These are phyloP conservation scores for Lathyrus aphaca DNA, from an alignment of 306 rosid species.

Conservation along the genomic window DNA sequence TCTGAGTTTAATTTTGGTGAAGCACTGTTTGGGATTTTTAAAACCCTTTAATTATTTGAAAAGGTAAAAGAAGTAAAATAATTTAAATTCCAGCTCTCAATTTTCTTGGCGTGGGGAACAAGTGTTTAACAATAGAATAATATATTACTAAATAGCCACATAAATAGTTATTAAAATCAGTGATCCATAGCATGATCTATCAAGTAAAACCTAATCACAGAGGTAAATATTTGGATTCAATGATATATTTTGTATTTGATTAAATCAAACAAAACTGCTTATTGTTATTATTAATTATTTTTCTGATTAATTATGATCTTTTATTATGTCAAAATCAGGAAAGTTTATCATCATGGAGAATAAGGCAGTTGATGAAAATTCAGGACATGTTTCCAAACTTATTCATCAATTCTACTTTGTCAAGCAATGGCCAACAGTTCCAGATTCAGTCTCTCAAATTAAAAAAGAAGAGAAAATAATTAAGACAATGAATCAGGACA, in stretches of 20 bases:
- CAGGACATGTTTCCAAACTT: background rate
- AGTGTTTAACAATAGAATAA: too few relatives aligned
- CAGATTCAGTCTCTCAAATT: conserved; percentile 29
- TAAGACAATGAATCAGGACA: conserved; percentile 23
- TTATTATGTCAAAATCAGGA: background rate
- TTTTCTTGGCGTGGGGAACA: too few relatives aligned
- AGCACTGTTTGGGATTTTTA: too few relatives aligned
- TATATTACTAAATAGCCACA: background rate
- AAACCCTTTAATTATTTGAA: too few relatives aligned
- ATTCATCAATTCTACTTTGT: conserved; percentile 38
- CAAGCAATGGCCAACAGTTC: conserved; percentile 36
- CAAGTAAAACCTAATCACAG: background rate
- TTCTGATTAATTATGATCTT: background rate
- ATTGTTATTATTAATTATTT: background rate
- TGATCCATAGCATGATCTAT: background rate
- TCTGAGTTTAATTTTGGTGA: too few relatives aligned
- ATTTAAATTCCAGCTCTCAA: too few relatives aligned
- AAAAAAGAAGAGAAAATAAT: conserved; percentile 10
- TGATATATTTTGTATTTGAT: background rate
- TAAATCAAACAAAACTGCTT: background rate
- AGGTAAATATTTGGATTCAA: background rate
- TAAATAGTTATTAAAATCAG: background rate
- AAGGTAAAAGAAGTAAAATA: too few relatives aligned
- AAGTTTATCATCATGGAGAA: conserved; percentile 1
- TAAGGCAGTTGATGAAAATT: conserved; percentile 7